Base-by-base conservation (phyloP, 2,329 filamentous ascomycete genomes). In the Alternaria triticimaculans region DNA sequence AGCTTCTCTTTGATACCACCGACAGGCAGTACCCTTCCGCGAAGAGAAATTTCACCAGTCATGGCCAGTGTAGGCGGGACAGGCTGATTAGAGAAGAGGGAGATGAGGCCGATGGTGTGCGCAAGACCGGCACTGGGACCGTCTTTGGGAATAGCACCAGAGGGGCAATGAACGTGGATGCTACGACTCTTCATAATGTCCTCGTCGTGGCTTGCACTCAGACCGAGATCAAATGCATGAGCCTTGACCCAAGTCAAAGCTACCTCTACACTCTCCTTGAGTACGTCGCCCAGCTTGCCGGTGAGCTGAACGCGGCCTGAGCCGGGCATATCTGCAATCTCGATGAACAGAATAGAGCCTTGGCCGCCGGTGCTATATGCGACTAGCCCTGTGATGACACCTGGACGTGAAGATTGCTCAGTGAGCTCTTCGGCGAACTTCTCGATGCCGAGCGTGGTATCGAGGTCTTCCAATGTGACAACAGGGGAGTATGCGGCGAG, bases 1-100 rank as follows among this genome's bases (percentile, higher is more conserved):
- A 98, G 86, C 81, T 99, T 99, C 87, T 99, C 95, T 82, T 98
- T 97, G 83, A 99, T 98, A 18, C 96, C 96, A 57, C 96, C 96
- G 37, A 99, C 96, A 25, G 95, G 93, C 81, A 96, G 93, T 60
- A 99, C 92, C 68, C 94, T 89, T 21, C 96, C 96, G 45, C 96
- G 88, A 25, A 99, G 88, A 60, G 92, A 93, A 65, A 91, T 82
- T 75, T 91, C 89, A 9, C 89, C 89, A 0, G 96, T 99, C 96
- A 99, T 99, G 46, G 96, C 96, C 80, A 99, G 90, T 4, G 92
- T 94, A 0, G 95, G 93, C 44, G 95, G 93, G 5, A 99, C 94
- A 25, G 92, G 85, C 75, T 94, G 94, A 64, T 90, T 92, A 10
- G 89, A 91, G 80, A 99, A 97, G 18, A 99, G 85, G 2, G 92